Conservation (phyloP, 176 grass and related monocot genomes). For the Raddia guianensis region DNA sequence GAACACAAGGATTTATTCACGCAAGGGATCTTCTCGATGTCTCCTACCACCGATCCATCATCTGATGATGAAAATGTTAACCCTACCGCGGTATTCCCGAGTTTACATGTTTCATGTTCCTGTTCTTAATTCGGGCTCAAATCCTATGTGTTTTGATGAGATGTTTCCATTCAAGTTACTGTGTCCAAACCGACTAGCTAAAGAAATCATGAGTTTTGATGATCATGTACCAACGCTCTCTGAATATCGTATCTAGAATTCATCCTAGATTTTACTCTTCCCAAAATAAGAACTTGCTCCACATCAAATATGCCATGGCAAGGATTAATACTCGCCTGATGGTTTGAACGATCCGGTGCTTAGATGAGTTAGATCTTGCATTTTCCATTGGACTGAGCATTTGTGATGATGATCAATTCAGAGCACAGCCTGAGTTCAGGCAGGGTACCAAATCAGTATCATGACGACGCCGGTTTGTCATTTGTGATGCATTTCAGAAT, state of each 20-base stretch:
- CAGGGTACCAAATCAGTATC: not conserved
- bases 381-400: not conserved
- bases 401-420: not conserved
- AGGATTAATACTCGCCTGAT: not conserved
- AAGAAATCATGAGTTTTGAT: not conserved
- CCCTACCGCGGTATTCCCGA: conserved; percentile 56
- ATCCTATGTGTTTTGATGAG: conserved; percentile 6
- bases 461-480: not conserved
- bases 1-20: conserved; percentile 24
- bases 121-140: not conserved
- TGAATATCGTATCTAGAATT: not conserved
- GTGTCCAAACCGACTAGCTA: not conserved
- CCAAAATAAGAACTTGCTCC: not conserved
- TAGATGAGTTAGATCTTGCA: conserved; percentile 28
- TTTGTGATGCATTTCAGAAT: conserved; percentile 41
- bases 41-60: conserved; percentile 44
- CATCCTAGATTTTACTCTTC: not conserved
- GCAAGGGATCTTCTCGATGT: conserved; percentile 55
- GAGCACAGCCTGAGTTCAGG: not conserved
- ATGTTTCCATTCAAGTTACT: conserved; percentile 11
- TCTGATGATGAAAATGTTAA: conserved; percentile 59
- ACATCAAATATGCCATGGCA: not conserved
- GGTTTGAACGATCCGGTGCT: not conserved
- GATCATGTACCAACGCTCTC: not conserved
- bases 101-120: conserved; percentile 13